Evolutionary conservation across 768 basidiomycete species (phyloP), one percentile per base, ranked within the genome.

Genomic region (Boletales sp.): DNA sequence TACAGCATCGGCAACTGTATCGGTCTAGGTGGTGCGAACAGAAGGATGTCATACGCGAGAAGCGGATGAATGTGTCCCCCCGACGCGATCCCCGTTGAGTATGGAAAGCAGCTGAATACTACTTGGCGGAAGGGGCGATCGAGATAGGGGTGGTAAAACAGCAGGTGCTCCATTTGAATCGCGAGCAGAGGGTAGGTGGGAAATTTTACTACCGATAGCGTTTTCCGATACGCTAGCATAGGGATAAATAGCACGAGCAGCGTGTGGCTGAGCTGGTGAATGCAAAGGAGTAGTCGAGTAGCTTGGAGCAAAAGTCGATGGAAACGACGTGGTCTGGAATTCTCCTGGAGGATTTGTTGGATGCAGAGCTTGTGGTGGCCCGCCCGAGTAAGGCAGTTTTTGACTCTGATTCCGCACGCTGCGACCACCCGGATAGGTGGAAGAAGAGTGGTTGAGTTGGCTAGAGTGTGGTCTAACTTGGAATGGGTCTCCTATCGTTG

Each of bases 391-490:
- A 31, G 67, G 40, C 2, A 50, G 40, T 18, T 45, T 38, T 43
- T 60, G 63, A 18, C 38, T 62, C 43, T 51, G 59, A 36, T 56
- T 58, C 40, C 40, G 45, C 45, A 47, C 8, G 36, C 46, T 19
- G 44, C 49, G 53, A 45, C 60, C 31, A 32, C 57, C 45, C 8
- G 36, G 15, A 53, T 57, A 51, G 8, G 44, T 35, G n/a, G 57
- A 36, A 7, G 47, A 40, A 15, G 69, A 69, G 48, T 72, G 74
- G 43, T 68, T 66, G 19, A 73, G 64, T 47, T 78, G 76, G 51
- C 75, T 77, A 10, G 79, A 79, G 45, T 67, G 69, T 31, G 81
- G 69, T 47, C 81, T 70, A 18, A 72, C 65, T 63, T 79, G 76
- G 43, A 74, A 73, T n/a, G 69, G 65, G 53, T 71, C 59, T 66